phyloP scores from a whole-genome alignment of 495 filamentous ascomycete genomes.

The Penicillium egyptiacum region DNA sequence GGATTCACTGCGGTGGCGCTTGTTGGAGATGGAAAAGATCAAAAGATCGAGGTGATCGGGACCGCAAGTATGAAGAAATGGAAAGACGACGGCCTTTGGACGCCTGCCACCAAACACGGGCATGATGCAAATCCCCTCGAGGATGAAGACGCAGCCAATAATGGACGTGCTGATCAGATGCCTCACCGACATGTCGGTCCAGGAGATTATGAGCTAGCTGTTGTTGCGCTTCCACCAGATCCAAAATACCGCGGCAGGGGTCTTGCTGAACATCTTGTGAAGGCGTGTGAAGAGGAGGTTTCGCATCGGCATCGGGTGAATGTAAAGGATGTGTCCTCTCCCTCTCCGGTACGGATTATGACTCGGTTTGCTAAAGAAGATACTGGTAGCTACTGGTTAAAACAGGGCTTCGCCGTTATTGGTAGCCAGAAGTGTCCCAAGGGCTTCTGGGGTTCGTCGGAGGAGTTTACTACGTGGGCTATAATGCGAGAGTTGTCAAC shows the following conservation, averaged over 20 bases:
- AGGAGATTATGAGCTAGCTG: neutral
- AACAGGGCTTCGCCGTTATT: neutral
- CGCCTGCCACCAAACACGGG: slow-evolving; percentile 5
- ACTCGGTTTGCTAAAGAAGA: neutral
- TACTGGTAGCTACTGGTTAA: neutral
- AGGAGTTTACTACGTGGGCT: neutral
- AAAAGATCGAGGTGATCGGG: slow-evolving; percentile 12
- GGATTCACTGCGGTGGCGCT: neutral
- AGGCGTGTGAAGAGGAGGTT: neutral
- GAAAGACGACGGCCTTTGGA: slow-evolving; percentile 21
- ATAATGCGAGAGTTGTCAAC: neutral
- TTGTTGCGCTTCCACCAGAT: neutral
- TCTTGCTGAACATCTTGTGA: neutral
- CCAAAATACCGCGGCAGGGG: neutral
- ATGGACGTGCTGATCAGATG: neutral
- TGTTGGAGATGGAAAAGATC: neutral
- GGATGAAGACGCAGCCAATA: neutral
- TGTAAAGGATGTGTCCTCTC: neutral
- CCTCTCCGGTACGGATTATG: neutral
- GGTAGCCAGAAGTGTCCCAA: neutral
- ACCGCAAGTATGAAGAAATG: slow-evolving; percentile 21
- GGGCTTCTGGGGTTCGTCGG: neutral
- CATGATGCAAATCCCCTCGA: neutral
- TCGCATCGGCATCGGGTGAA: neutral
- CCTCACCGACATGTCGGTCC: neutral